phyloP scores from a whole-genome alignment of 805 yeast species.

The Brettanomyces anomalus region DNA sequence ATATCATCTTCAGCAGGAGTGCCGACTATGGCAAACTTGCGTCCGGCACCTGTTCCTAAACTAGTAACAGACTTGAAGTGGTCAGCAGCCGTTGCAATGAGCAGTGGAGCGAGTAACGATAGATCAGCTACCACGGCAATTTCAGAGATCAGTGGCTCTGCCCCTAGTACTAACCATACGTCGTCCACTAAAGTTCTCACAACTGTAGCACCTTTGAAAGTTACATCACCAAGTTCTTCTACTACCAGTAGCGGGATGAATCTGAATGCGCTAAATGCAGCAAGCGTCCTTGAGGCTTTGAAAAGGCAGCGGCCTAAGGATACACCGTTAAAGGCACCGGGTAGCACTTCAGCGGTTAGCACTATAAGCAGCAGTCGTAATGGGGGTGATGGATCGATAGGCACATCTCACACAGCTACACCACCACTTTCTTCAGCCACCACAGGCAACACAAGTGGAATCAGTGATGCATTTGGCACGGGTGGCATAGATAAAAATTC shows the following conservation, averaged over 20 bases:
- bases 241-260: conserved; percentile 8
- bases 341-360: conserved; percentile 3
- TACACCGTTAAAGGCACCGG: conserved; percentile 4
- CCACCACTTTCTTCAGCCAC: conserved; percentile 2
- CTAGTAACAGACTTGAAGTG: conserved; percentile 24
- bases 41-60: conserved; percentile 29
- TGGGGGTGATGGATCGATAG: conserved; percentile 1
- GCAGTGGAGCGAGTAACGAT: not conserved
- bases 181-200: not conserved
- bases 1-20: not conserved
- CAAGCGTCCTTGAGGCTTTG: conserved; percentile 28
- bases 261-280: conserved; percentile 27
- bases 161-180: not conserved
- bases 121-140: conserved; percentile 12
- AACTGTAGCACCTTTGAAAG: not conserved
- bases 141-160: not conserved
- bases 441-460: not conserved
- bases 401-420: conserved; percentile 4
- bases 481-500: not conserved
- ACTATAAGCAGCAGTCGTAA: conserved; percentile 1
- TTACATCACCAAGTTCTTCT: not conserved
- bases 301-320: conserved; percentile 27
- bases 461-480: not conserved
- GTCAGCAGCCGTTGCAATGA: conserved; percentile 22
- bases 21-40: conserved; percentile 16